Evolutionary conservation across 352 stramenopile genomes (phyloP).

Genomic region (Pythium pyrilobum): DNA sequence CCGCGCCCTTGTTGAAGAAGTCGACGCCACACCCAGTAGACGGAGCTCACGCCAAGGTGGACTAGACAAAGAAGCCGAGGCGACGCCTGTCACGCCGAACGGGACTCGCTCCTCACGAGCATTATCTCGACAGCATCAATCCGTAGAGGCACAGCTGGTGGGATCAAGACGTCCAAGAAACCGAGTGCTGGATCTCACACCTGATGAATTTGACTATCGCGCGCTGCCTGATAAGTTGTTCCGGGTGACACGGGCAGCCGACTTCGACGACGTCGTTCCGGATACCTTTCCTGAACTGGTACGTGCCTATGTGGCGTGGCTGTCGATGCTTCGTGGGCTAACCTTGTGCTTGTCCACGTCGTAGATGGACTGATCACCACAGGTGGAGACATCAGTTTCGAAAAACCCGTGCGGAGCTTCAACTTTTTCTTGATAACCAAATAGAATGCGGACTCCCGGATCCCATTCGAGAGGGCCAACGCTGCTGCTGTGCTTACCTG

Average conservation of each 20-base stretch:
- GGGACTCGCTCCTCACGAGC: neutral
- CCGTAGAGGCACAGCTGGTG: neutral
- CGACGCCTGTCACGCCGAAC: neutral
- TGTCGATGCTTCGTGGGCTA: neutral
- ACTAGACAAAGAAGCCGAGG: neutral
- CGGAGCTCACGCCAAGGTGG: too few species aligned
- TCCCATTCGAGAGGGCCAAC: too few species aligned
- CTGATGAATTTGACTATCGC: constrained; percentile 8
- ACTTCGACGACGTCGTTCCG: constrained; percentile 19
- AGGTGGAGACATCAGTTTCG: too few species aligned
- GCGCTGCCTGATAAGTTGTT: constrained; percentile 1
- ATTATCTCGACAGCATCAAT: neutral
- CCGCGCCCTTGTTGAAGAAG: constrained; percentile 2
- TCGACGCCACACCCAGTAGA: too few species aligned
- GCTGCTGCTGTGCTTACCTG: too few species aligned
- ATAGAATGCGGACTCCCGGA: too few species aligned
- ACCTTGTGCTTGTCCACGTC: neutral
- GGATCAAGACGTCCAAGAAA: constrained; percentile 1
- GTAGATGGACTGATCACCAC: too few species aligned
- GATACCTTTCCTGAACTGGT: constrained; percentile 22
- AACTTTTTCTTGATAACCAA: too few species aligned
- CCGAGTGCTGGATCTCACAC: constrained; percentile 1
- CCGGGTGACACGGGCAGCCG: neutral
- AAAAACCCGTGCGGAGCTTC: too few species aligned
- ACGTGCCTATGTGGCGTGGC: neutral